Evolutionary conservation across 805 yeast genomes (phyloP), one percentile per base, ranked within the genome.

Genomic region (Scheffersomyces ergatensis): DNA sequence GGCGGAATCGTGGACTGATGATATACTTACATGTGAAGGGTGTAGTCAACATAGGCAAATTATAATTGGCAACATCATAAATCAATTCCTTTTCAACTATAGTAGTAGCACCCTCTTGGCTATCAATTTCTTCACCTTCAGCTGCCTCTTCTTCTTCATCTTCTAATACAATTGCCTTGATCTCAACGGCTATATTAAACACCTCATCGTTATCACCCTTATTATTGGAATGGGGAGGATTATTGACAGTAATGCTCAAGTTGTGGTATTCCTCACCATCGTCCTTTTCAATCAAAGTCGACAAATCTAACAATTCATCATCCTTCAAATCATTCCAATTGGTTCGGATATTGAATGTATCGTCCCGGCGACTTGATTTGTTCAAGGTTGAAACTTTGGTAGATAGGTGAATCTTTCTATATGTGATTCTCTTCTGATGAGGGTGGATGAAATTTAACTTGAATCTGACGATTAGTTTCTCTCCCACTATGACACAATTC

Each of bases 291-390:
- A 48, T 46, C 4, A 54, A 38, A 1, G 43, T 44, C 4, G 46
- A 38, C 23, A 68, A 35, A 19, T 53, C 51, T 31, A 69, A 45
- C 1, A 67, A 58, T 42, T 65, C 71, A 36, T 70, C 76, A 43
- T 70, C 76, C 43, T 70, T 70, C 33, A 62, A 42, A 5, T 37
- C 46, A 17, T 63, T 58, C 74, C 74, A 70, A 39, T 56, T 57
- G 3, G 52, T 51, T 34, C 50, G 61, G 2, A 59, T 51, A 5
- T 47, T 43, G 15, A 39, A 23, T 5, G 50, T 54, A 7, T 21
- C 24, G 2, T 47, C 40, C 8, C 50, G 46, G 11, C 44, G 43
- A 25, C 34, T 33, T 9, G 34, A 33, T 14, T 24, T 13, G 13
- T 33, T 29, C 15, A 21, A 8, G 6, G 34, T 27, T 6, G 32